A percentile compares a stretch with the other conserved stretches of the same genome.
Evolutionary conservation across 805 yeast species (phyloP).

Genomic region (Ogataea minuta): DNA sequence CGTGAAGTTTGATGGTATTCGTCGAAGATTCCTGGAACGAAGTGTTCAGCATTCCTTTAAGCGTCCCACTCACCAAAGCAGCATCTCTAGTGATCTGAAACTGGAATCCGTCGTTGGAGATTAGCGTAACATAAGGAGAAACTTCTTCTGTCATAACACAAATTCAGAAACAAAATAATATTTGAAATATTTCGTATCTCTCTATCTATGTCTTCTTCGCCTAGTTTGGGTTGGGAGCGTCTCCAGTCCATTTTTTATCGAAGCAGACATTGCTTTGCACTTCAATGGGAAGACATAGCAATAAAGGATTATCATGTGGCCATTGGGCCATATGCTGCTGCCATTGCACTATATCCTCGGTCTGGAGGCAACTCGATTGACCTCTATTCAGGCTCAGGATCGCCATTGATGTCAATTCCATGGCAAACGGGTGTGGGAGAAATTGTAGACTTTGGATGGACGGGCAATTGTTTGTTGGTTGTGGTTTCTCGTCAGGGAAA

Average conservation of each 20-base stretch:
- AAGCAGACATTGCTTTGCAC: slow-evolving; percentile 52
- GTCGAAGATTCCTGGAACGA: slow-evolving; percentile 60
- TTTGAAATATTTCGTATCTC: neutral
- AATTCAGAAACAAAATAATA: slow-evolving; percentile 21
- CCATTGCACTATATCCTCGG: slow-evolving; percentile 49
- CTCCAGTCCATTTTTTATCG: slow-evolving; percentile 69
- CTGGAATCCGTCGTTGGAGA: slow-evolving; percentile 69
- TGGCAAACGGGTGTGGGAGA: slow-evolving; percentile 50
- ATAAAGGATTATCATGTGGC: slow-evolving; percentile 44
- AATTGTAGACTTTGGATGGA: slow-evolving; percentile 54
- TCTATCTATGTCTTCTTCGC: slow-evolving; percentile 20
- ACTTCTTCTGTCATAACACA: slow-evolving; percentile 16
- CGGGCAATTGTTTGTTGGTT: slow-evolving; percentile 50
- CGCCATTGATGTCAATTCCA: slow-evolving; percentile 30
- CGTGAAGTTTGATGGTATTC: slow-evolving; percentile 53
- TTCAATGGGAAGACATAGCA: slow-evolving; percentile 46
- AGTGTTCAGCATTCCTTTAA: slow-evolving; percentile 53
- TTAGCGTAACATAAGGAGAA: slow-evolving; percentile 53
- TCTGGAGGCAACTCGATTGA: slow-evolving; percentile 24
- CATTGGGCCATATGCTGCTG: slow-evolving; percentile 52
- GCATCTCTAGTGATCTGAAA: slow-evolving; percentile 67
- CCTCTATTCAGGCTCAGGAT: slow-evolving; percentile 38
- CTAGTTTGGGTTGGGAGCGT: slow-evolving; percentile 66
- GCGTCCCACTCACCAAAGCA: slow-evolving; percentile 68
- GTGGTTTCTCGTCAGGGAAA: slow-evolving; percentile 53